These are phyloP conservation scores for Aspergillus floridensis DNA, from an alignment of 2,329 filamentous ascomycete genomes.

Conservation along the genomic window DNA sequence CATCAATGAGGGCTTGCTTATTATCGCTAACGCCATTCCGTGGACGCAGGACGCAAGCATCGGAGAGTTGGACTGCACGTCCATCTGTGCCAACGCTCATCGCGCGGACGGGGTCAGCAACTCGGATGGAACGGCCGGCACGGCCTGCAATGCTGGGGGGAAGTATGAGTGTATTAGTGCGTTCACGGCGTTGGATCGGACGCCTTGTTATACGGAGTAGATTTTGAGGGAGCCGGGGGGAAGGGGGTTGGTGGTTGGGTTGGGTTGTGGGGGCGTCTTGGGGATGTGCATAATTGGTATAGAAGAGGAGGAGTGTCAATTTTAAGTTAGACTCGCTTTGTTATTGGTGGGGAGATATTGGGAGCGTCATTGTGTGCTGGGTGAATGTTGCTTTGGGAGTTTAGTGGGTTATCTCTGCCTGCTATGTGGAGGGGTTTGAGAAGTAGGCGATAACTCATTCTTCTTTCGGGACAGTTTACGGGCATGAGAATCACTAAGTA, in stretches of 20 bases:
- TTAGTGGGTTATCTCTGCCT: too few relatives aligned
- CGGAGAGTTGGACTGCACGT: constrained; percentile 6
- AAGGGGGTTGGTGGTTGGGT: not conserved
- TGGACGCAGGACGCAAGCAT: constrained; percentile 1
- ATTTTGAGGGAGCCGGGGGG: too few relatives aligned
- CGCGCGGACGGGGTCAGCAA: constrained; percentile 5
- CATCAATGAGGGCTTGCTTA: too few relatives aligned
- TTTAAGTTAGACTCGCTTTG: too few relatives aligned
- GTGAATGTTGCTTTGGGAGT: too few relatives aligned
- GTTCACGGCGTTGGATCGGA: constrained; percentile 4
- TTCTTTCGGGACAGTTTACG: too few relatives aligned
- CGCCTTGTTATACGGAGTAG: constrained; percentile 2
- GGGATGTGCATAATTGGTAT: not conserved
- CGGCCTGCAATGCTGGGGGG: constrained; percentile 6
- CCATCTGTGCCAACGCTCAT: constrained; percentile 5
- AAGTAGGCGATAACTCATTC: too few relatives aligned
- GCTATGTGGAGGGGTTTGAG: too few relatives aligned
- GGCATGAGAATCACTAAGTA: too few relatives aligned
- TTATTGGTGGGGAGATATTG: too few relatives aligned
- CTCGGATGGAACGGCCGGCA: constrained; percentile 1
- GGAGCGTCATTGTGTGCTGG: too few relatives aligned
- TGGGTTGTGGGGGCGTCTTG: not conserved
- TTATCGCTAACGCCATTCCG: not conserved
- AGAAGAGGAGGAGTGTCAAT: too few relatives aligned
- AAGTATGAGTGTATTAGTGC: constrained; percentile 6